Evolutionary conservation across 1,284 basidiomycete species (phyloP).

Genomic region (Apiotrichum siamense): DNA sequence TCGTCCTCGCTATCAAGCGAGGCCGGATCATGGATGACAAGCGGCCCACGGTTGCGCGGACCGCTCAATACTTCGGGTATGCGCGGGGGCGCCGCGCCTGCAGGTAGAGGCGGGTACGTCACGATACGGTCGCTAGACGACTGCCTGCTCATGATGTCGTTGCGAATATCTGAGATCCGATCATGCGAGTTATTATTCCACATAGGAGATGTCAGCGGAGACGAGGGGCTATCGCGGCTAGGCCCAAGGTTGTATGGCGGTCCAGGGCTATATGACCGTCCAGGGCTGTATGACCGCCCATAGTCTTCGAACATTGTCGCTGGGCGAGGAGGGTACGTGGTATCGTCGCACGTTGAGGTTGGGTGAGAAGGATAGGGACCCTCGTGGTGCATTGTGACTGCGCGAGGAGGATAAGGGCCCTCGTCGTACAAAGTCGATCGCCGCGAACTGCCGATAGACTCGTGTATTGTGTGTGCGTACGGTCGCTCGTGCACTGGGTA

Average conservation of each 20-base stretch:
- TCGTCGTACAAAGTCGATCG: background rate
- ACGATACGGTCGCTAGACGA: conserved; percentile 25
- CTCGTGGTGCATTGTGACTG: background rate
- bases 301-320: background rate
- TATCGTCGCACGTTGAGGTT: background rate
- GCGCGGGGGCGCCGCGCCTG: background rate
- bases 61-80: background rate
- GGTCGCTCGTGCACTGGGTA: background rate
- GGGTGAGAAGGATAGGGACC: background rate
- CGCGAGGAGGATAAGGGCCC: background rate
- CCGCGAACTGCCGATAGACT: background rate
- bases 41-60: conserved; percentile 12
- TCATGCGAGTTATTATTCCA: background rate
- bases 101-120: conserved; percentile 7
- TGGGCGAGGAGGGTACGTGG: background rate
- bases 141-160: conserved; percentile 16
- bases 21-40: conserved; percentile 25
- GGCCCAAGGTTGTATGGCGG: too few relatives aligned
- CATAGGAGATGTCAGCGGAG: background rate
- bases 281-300: background rate
- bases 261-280: background rate
- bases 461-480: background rate
- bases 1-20: conserved; percentile 15
- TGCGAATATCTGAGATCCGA: conserved; percentile 11
- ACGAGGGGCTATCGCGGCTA: background rate